phyloP scores from a whole-genome alignment of 2,329 filamentous ascomycete genomes.

The Penicillium glabrum region DNA sequence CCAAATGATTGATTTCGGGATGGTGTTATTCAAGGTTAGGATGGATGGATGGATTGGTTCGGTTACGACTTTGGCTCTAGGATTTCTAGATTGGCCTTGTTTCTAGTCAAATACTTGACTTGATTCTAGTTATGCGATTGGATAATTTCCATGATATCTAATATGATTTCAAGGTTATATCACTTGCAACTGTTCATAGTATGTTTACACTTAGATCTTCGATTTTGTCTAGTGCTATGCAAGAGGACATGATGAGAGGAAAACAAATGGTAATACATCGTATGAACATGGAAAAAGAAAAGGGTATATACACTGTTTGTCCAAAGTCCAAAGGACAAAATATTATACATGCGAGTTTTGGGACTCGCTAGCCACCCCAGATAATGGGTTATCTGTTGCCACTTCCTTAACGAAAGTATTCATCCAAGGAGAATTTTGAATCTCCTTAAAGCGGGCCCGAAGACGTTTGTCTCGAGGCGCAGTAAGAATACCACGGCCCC shows the following conservation, averaged over 20 bases:
- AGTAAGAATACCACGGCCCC: conserved; percentile 13
- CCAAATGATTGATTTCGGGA: background rate
- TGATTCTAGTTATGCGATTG: background rate
- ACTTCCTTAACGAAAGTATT: background rate
- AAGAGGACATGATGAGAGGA: background rate
- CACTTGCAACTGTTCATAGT: too few relatives aligned
- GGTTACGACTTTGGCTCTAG: background rate
- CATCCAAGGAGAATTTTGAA: conserved; percentile 16
- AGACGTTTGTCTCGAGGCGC: background rate
- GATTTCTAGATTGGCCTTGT: background rate
- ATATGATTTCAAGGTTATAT: too few relatives aligned
- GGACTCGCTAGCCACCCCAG: background rate
- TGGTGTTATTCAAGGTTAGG: background rate
- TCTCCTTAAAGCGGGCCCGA: conserved; percentile 8
- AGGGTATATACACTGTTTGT: conserved; percentile 10
- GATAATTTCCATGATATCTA: too few relatives aligned
- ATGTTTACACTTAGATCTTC: too few relatives aligned
- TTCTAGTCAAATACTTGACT: background rate
- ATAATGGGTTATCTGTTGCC: background rate
- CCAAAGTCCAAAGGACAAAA: background rate
- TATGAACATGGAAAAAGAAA: background rate
- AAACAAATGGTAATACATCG: background rate
- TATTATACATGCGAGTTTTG: conserved; percentile 3
- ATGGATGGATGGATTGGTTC: background rate
- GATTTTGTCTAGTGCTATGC: background rate